These are phyloP conservation scores for Calonectria honghensis DNA, from an alignment of 2,329 filamentous ascomycete species.

Conservation along the genomic window DNA sequence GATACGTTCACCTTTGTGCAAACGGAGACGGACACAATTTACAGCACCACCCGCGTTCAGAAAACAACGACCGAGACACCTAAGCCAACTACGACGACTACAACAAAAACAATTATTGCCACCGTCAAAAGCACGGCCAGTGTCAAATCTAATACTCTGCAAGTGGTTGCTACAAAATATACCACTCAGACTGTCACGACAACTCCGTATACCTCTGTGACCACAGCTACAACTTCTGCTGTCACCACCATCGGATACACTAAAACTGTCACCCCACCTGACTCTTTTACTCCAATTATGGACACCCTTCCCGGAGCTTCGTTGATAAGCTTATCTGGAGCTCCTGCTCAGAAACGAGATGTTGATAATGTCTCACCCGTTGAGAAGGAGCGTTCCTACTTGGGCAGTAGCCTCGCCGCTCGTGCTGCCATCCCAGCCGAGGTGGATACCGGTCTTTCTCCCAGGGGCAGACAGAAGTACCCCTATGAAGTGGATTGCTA, in stretches of 20 bases:
- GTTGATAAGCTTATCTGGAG: background rate
- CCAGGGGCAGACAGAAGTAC: background rate
- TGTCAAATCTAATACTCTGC: background rate
- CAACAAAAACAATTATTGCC: background rate
- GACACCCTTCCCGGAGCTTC: constrained; percentile 3
- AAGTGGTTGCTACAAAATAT: background rate
- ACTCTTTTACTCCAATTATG: background rate
- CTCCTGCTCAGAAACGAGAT: background rate
- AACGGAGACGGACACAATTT: constrained; percentile 3
- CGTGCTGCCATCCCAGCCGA: background rate
- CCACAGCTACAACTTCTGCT: background rate
- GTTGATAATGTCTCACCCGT: background rate
- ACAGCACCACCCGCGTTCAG: background rate
- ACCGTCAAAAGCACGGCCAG: background rate
- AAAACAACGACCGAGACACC: background rate
- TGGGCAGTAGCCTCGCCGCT: background rate
- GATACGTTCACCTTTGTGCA: background rate
- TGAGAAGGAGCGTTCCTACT: background rate
- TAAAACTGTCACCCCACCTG: background rate
- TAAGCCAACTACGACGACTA: background rate
- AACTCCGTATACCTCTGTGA: background rate
- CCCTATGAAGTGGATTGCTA: constrained; percentile 10
- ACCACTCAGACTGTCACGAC: background rate
- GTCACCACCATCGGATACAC: background rate
- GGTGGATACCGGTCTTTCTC: background rate